Base-by-base conservation (phyloP, 371 early-diverging fungal species). In the Dinochytrium kinnereticum region DNA sequence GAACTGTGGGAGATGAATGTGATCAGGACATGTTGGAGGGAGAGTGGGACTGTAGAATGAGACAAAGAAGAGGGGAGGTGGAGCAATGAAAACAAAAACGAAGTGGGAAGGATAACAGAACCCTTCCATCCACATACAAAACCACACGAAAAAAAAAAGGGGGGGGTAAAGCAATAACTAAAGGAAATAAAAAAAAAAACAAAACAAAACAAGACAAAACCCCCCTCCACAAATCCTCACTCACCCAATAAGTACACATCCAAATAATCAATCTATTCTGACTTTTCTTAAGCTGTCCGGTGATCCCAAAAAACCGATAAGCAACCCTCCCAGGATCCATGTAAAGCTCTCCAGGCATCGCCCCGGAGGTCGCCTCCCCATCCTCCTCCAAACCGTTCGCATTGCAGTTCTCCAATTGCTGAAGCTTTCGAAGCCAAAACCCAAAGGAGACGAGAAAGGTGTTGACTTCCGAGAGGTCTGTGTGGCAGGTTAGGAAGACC, bases 401-500 rank as follows among this genome's bases (percentile, higher is more conserved):
- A 26, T 10, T 7, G 34, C 36, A 13, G 7, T 30, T 5, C 26
- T 68, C 40, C 15, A 21, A 0, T n/a, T n/a, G n/a, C 33, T 51
- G 30, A 24, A 51, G 15, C 21, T 64, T 19, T 7, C 40, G 44
- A 1, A 71, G 49, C 71, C 71, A 71, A 10, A 40, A 40, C 2
- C 44, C 64, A 36, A 59, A 71, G 17, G 28, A 1, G 36, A 57
- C 44, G 1, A 71, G 36, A 33, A 71, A 71, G 53, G 24, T n/a
- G n/a, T 34, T 49, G 10, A 71, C 38, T 26, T 71, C 71, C 3
- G 71, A 51, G 24, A 71, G 30, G 51, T 71, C 64, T 10, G 5
- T 19, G 51, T 61, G 64, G 51, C 64, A 64, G 31, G 64, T 64
- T 2, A 71, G 17, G 64, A 71, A 71, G 34, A 71, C 33, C 61